Evolutionary conservation across 176 grass and related monocot genomes (phyloP).

Genomic region (Bothriochloa decipiens): DNA sequence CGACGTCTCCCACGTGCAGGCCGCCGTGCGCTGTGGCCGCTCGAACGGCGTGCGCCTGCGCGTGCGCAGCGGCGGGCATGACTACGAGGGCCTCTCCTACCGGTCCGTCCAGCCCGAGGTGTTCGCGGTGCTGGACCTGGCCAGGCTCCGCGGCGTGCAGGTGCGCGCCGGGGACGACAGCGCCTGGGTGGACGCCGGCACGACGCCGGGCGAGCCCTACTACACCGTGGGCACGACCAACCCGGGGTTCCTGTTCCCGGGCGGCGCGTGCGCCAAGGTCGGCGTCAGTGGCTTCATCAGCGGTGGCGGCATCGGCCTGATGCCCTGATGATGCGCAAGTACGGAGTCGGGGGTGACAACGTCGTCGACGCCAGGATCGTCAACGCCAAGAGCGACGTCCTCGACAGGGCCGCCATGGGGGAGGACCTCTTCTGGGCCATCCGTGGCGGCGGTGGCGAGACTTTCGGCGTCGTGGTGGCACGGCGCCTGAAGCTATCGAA

Average conservation of each 20-base stretch:
- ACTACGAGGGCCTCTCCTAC: slow-evolving; percentile 73
- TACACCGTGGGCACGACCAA: slow-evolving; percentile 40
- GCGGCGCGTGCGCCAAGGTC: slow-evolving; percentile 28
- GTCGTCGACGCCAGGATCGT: slow-evolving; percentile 46
- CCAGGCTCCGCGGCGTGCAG: slow-evolving; percentile 18
- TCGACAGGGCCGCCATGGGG: slow-evolving; percentile 49
- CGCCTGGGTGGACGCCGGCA: slow-evolving; percentile 40
- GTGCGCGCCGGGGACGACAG: background rate
- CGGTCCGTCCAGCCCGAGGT: slow-evolving; percentile 30
- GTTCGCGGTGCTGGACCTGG: slow-evolving; percentile 46
- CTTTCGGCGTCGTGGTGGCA: slow-evolving; percentile 51
- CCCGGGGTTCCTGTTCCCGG: slow-evolving; percentile 29
- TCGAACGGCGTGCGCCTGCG: slow-evolving; percentile 35
- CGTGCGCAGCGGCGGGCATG: slow-evolving; percentile 69
- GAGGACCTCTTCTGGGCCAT: slow-evolving; percentile 58
- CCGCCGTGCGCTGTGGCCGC: slow-evolving; percentile 47
- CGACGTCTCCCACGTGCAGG: slow-evolving; percentile 46
- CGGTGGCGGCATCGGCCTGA: slow-evolving; percentile 31
- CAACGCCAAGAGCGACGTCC: slow-evolving; percentile 37
- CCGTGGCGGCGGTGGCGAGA: slow-evolving; percentile 50
- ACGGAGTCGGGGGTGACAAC: slow-evolving; percentile 15
- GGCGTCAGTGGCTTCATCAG: slow-evolving; percentile 27
- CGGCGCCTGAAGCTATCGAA: slow-evolving; percentile 32
- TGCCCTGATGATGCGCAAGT: slow-evolving; percentile 42
- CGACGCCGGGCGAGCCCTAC: slow-evolving; percentile 35